A percentile compares a stretch with the other conserved stretches of the same genome.
Evolutionary conservation across 2,329 filamentous ascomycete genomes (phyloP).

Genomic region (Pseudogymnoascus destructans): DNA sequence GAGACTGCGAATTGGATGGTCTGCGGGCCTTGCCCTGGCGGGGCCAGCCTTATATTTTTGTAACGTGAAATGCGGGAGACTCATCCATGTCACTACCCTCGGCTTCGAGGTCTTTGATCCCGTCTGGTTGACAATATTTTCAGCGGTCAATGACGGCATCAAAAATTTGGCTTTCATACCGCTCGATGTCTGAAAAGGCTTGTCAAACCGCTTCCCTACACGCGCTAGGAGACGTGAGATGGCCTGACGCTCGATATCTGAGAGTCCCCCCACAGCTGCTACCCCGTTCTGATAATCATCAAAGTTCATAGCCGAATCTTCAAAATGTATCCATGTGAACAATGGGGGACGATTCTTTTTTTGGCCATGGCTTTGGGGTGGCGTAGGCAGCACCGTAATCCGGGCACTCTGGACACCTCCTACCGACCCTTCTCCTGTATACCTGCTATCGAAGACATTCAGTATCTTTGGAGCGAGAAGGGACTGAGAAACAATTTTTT

Average conservation of each 20-base stretch:
- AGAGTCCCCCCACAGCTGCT: conserved; percentile 8
- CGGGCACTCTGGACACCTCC: conserved; percentile 3
- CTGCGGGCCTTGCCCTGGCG: conserved; percentile 21
- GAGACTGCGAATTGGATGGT: conserved; percentile 33
- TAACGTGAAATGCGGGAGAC: conserved; percentile 35
- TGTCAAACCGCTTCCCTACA: conserved; percentile 15
- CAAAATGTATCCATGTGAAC: conserved; percentile 9
- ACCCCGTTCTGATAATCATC: not conserved
- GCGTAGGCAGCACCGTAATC: not conserved
- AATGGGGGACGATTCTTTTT: conserved; percentile 1
- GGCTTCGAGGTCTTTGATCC: conserved; percentile 9
- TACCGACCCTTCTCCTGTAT: conserved; percentile 5
- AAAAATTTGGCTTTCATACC: conserved; percentile 14
- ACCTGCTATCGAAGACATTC: conserved; percentile 3
- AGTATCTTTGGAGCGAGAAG: not conserved
- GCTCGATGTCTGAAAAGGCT: conserved; percentile 15
- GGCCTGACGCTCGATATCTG: conserved; percentile 12
- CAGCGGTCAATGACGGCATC: conserved; percentile 15
- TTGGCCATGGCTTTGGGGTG: not conserved
- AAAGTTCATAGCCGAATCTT: conserved; percentile 8
- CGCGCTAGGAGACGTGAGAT: conserved; percentile 14
- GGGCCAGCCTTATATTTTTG: conserved; percentile 31
- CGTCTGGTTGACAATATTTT: conserved; percentile 11
- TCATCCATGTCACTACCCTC: conserved; percentile 16
- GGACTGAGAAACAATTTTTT: not conserved